phyloP scores from a whole-genome alignment of 2,329 filamentous ascomycete species.

The Dactylellina leptospora region DNA sequence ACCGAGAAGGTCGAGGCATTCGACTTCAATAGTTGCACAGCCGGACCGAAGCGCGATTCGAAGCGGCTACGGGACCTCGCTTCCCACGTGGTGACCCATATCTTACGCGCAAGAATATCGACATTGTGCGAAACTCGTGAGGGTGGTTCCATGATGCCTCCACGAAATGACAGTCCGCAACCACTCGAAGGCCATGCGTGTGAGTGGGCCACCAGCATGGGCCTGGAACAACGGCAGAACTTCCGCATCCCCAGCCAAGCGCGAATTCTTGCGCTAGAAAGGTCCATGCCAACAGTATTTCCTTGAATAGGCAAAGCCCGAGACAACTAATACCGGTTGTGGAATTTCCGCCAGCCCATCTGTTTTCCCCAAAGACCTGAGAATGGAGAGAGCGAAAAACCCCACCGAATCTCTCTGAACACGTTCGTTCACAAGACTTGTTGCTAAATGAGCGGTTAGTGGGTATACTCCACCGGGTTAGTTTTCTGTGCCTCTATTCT shows the following conservation, averaged over 20 bases:
- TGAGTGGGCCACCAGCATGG: slow-evolving; percentile 34
- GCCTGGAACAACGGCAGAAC: slow-evolving; percentile 42
- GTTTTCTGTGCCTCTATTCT: slow-evolving; percentile 20
- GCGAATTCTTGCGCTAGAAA: slow-evolving; percentile 29
- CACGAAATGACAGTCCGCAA: not conserved
- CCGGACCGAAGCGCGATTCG: not conserved
- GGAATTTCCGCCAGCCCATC: slow-evolving; percentile 29
- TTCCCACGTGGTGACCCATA: not conserved
- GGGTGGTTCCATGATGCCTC: not conserved
- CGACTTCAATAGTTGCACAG: not conserved
- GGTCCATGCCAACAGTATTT: slow-evolving; percentile 9
- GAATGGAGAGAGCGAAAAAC: slow-evolving; percentile 25
- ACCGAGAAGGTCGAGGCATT: not conserved
- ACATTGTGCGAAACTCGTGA: no score
- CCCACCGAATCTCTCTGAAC: slow-evolving; percentile 37
- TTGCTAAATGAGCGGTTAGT: slow-evolving; percentile 22
- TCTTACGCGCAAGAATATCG: not conserved
- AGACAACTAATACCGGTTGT: slow-evolving; percentile 14
- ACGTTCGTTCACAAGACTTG: slow-evolving; percentile 33
- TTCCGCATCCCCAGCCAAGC: slow-evolving; percentile 41
- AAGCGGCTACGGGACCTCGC: slow-evolving; percentile 1
- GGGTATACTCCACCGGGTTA: slow-evolving; percentile 30
- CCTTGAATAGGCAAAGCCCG: slow-evolving; percentile 9
- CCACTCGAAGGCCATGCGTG: no score
- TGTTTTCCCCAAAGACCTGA: not conserved